These are phyloP conservation scores for Penicillium maclennaniae DNA, from an alignment of 495 filamentous ascomycete species.

Conservation along the genomic window DNA sequence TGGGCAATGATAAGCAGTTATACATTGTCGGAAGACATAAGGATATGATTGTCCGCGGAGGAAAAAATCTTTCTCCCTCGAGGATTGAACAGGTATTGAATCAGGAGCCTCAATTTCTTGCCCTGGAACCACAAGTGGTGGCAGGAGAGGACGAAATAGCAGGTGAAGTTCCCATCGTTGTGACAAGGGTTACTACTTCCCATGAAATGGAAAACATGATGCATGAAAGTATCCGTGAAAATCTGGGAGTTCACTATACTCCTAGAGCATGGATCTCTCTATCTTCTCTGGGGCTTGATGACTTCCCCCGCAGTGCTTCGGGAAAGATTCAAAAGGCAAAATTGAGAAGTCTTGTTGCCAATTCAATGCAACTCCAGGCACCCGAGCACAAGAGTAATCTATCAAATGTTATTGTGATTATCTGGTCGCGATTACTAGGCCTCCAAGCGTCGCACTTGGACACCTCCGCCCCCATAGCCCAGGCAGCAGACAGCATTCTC, in stretches of 20 bases:
- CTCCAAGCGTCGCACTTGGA: not conserved
- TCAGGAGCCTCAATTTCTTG: not conserved
- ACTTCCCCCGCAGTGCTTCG: not conserved
- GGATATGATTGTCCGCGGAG: not conserved
- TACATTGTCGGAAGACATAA: not conserved
- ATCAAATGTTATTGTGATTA: not conserved
- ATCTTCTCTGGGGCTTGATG: not conserved
- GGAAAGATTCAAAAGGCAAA: not conserved
- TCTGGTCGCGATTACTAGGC: not conserved
- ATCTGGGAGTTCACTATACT: not conserved
- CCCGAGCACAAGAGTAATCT: not conserved
- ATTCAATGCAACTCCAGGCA: not conserved
- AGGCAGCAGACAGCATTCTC: not conserved
- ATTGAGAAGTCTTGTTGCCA: not conserved
- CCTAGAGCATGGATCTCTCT: not conserved
- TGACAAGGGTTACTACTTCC: not conserved
- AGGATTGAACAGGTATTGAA: not conserved
- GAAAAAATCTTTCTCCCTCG: not conserved
- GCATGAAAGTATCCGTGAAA: not conserved
- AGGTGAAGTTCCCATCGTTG: not conserved
- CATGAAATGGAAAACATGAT: not conserved
- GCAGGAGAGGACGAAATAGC: not conserved
- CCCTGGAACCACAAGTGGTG: not conserved
- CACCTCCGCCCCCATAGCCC: not conserved
- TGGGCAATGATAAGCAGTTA: not conserved